Evolutionary conservation across 768 basidiomycete genomes (phyloP), one percentile per base, ranked within the genome.

Genomic region (Xerocomellus amylosporus): DNA sequence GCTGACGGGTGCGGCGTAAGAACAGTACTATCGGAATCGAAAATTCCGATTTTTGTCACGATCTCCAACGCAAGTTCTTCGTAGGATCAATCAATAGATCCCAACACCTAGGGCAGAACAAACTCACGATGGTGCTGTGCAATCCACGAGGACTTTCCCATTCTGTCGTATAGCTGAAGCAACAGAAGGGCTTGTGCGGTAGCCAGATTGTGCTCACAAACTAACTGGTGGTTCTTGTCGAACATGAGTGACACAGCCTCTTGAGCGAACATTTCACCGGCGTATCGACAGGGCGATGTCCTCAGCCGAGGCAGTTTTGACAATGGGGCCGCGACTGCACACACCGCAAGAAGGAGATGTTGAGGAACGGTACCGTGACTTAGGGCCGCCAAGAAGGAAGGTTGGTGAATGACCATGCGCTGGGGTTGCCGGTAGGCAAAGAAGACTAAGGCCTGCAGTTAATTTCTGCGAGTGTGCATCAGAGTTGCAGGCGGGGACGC

Each of bases 361-460:
- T 76, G 71, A 38, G 90, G 90, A 31, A 93, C 79, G 53, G 79
- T 77, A 59, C 84, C 84, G 56, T 82, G 81, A 52, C 81, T 80
- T 8, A 93, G 79, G 31, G 80, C 77, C 2, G 83, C 77, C 22
- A 84, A 76, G 62, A 93, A 93, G 8, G 85, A 83, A 20, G 90
- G 86, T 49, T 88, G 88, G 71, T 93, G 90, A 43, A 93, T 80
- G 56, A 91, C 77, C 61, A 85, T 78, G 36, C 86, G 82, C 56
- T 85, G 82, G 22, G 90, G 90, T 64, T 91, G 87, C 60, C 86
- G 86, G 67, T 88, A 87, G 24, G 90, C 79, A 68, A 92, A 91
- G 70, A 91, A 91, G 10, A 91, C 89, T 91, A 62, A 38, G 39
- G 34, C 46, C 51, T 44, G 31, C 2, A 17, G 9, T 64, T 22